These are phyloP conservation scores for Dichomitus squalens DNA, from an alignment of 1,284 basidiomycete species.

Conservation along the genomic window DNA sequence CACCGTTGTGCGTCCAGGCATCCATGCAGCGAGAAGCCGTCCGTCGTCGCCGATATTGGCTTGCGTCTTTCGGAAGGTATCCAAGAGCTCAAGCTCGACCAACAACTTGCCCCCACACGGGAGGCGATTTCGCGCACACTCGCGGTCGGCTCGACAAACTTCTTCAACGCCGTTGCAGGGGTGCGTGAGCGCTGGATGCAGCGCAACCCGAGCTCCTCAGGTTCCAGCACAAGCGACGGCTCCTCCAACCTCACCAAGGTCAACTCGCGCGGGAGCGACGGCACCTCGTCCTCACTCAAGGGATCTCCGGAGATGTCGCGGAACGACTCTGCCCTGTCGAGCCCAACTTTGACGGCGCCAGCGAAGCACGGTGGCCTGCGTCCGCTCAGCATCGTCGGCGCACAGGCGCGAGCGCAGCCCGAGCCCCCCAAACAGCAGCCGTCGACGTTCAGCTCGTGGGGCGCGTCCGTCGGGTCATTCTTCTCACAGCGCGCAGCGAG, in stretches of 20 bases:
- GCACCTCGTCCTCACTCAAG: conserved; percentile 10
- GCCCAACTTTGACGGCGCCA: conserved; percentile 11
- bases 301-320: conserved; percentile 12
- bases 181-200: conserved; percentile 75
- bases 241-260: conserved; percentile 37
- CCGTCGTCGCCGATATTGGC: conserved; percentile 88
- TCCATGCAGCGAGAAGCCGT: conserved; percentile 86
- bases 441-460: conserved; percentile 48
- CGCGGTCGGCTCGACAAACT: conserved; percentile 73
- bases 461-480: conserved; percentile 66
- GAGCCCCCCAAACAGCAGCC: conserved; percentile 31
- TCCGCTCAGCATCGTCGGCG: conserved; percentile 34
- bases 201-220: conserved; percentile 38
- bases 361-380: conserved; percentile 27
- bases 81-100: conserved; percentile 87
- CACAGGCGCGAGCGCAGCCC: conserved; percentile 30
- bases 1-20: conserved; percentile 51
- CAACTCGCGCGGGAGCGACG: conserved; percentile 35
- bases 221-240: conserved; percentile 27
- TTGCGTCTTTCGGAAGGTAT: conserved; percentile 87
- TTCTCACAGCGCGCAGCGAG: conserved; percentile 44
- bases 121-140: conserved; percentile 83
- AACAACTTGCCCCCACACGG: conserved; percentile 85
- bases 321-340: neutral
- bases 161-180: conserved; percentile 88